Conservation (phyloP, 2,329 filamentous ascomycete genomes). For the Talaromyces funiculosus region DNA sequence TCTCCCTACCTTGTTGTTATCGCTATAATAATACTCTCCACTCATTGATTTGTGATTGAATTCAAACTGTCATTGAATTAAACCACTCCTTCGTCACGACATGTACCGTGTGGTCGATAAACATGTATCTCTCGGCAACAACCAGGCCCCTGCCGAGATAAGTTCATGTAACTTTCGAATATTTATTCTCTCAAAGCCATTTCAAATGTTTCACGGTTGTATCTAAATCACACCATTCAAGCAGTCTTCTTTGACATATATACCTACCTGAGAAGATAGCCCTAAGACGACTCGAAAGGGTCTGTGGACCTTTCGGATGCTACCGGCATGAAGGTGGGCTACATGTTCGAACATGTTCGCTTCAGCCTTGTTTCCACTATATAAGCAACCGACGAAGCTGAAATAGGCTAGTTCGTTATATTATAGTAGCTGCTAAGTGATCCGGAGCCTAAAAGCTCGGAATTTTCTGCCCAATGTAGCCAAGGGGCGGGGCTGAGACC, state of each 20-base stretch:
- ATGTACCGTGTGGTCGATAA: too few relatives aligned
- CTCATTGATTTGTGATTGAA: neutral
- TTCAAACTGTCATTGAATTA: neutral
- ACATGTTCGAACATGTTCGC: neutral
- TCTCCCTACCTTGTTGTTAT: neutral
- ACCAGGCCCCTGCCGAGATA: too few relatives aligned
- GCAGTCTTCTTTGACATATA: neutral
- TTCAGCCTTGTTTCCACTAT: neutral
- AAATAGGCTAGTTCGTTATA: neutral
- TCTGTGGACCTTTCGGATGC: neutral
- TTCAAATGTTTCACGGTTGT: too few relatives aligned
- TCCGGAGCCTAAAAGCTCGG: neutral
- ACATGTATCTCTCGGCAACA: too few relatives aligned
- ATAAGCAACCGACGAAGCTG: neutral
- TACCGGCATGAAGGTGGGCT: neutral
- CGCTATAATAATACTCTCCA: neutral
- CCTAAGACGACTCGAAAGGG: too few relatives aligned
- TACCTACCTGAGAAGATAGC: too few relatives aligned
- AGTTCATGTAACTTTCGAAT: too few relatives aligned
- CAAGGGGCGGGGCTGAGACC: neutral
- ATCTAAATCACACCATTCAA: too few relatives aligned
- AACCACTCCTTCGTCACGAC: neutral
- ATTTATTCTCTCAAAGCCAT: too few relatives aligned
- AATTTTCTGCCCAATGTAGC: slow-evolving; percentile 7
- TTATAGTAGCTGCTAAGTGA: neutral